phyloP scores from a whole-genome alignment of 352 stramenopile species.

The Achlya hypogyna region DNA sequence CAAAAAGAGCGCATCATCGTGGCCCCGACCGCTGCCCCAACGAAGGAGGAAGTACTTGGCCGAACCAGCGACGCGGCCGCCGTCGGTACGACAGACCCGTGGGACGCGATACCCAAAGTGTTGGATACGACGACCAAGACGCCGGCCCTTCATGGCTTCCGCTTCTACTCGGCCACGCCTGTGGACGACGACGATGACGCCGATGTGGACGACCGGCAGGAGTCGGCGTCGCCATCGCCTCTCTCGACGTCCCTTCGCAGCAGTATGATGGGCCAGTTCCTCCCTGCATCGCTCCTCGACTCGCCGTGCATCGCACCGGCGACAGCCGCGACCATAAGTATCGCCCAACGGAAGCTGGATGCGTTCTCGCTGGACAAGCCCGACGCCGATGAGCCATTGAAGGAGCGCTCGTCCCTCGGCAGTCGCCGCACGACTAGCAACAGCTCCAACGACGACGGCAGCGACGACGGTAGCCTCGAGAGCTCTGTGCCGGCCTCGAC shows the following conservation, averaged over 20 bases:
- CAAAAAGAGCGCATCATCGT: slow-evolving; percentile 9
- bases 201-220: slow-evolving; percentile 42
- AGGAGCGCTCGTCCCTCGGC: neutral
- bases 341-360: neutral
- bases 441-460: slow-evolving; percentile 27
- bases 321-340: slow-evolving; percentile 18
- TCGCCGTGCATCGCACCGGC: slow-evolving; percentile 71
- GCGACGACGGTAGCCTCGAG: neutral
- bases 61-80: neutral
- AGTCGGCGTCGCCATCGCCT: slow-evolving; percentile 36
- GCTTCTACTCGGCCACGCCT: neutral
- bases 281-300: slow-evolving; percentile 68
- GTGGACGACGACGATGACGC: slow-evolving; percentile 22
- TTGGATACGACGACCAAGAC: neutral
- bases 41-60: neutral
- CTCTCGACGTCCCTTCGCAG: slow-evolving; percentile 46
- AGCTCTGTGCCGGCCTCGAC: slow-evolving; percentile 26
- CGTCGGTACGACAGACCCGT: neutral
- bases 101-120: neutral
- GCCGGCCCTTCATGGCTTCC: no score
- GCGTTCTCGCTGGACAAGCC: neutral
- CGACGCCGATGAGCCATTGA: neutral
- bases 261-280: slow-evolving; percentile 69
- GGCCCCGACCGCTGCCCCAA: neutral
- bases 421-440: neutral